A percentile compares a stretch with the other conserved stretches of the same genome.
phyloP scores from a whole-genome alignment of 1,284 basidiomycete genomes.

The Ceratobasidium sp. region DNA sequence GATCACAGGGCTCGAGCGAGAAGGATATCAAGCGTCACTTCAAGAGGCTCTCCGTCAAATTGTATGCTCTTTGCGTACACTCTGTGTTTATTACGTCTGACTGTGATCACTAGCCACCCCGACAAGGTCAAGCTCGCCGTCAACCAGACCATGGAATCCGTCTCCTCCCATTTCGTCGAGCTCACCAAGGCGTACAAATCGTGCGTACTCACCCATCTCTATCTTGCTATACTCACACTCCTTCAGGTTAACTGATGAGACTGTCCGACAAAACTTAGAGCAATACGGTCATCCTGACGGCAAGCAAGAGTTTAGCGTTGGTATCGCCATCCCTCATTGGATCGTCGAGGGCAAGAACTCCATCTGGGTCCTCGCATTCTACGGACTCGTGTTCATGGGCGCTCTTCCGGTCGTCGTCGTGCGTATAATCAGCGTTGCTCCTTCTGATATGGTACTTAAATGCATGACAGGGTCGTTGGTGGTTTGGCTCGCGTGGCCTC shows the following conservation, averaged over 20 bases:
- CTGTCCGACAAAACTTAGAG: conserved; percentile 90
- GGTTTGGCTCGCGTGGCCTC: conserved; percentile 91
- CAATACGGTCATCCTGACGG: conserved; percentile 97
- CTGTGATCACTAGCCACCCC: conserved; percentile 75
- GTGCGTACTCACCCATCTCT: conserved; percentile 56
- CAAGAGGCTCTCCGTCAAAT: conserved; percentile 91
- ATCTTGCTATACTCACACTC: neutral
- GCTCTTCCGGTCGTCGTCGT: conserved; percentile 87
- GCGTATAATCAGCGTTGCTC: conserved; percentile 52
- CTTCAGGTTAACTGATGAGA: conserved; percentile 88
- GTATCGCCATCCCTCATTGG: conserved; percentile 96
- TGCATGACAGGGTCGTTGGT: conserved; percentile 85
- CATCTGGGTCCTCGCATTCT: conserved; percentile 88
- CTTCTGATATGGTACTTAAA: conserved; percentile 7
- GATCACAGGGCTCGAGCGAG: conserved; percentile 68
- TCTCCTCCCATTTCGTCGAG: conserved; percentile 88
- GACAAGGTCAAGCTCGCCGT: conserved; percentile 90
- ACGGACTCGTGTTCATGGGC: conserved; percentile 88
- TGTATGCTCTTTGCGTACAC: conserved; percentile 63
- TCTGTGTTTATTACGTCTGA: conserved; percentile 18
- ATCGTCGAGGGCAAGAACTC: conserved; percentile 93
- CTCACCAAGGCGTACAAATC: conserved; percentile 99
- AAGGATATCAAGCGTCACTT: conserved; percentile 97
- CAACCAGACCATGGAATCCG: conserved; percentile 91
- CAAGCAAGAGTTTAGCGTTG: conserved; percentile 92